Conservation (phyloP, 2,329 filamentous ascomycete genomes). For the Aspergillus awamori region DNA sequence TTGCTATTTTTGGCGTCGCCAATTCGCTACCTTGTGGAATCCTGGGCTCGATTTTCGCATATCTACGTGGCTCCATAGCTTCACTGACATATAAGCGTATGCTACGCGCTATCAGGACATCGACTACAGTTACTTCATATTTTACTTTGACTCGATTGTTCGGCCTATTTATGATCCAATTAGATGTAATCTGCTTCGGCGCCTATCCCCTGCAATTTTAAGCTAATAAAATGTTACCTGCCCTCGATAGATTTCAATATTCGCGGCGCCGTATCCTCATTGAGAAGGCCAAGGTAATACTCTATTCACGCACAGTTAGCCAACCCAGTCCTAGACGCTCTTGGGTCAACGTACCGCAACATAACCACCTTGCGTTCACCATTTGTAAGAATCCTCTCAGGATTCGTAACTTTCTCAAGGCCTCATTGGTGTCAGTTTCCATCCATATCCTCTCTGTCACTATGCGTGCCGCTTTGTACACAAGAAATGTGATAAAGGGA, state of each 20-base stretch:
- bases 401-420: neutral
- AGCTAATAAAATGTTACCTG: neutral
- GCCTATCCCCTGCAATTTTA: too few relatives aligned
- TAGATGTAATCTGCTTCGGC: too few relatives aligned
- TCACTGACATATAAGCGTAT: too few relatives aligned
- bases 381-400: neutral
- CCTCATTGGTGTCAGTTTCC: neutral
- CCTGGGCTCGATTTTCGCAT: too few relatives aligned
- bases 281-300: conserved; percentile 1
- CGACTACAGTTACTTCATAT: too few relatives aligned
- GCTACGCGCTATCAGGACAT: too few relatives aligned
- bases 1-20: too few relatives aligned
- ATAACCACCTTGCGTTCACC: neutral
- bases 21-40: too few relatives aligned
- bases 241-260: neutral
- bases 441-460: neutral
- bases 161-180: too few relatives aligned
- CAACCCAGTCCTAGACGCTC: neutral
- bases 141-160: too few relatives aligned
- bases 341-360: neutral
- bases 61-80: too few relatives aligned
- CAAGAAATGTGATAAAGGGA: neutral
- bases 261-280: neutral
- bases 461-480: neutral
- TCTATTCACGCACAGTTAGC: neutral